Evolutionary conservation across 192 early-diverging fungal species (phyloP), one percentile per base, ranked within the genome.

Genomic region (Rhizophagus clarus): DNA sequence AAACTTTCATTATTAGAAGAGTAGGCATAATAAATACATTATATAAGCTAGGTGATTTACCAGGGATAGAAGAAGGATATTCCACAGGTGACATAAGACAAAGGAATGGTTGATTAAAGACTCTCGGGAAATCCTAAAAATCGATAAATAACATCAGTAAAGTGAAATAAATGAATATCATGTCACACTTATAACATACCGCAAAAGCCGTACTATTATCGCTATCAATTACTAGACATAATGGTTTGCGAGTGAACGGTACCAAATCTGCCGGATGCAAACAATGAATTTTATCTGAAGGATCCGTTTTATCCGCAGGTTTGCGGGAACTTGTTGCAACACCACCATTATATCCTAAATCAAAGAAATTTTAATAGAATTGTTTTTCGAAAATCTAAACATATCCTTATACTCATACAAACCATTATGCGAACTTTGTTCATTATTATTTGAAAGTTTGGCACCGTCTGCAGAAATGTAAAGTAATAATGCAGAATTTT

Each of bases 221-320:
- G 86, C 96, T 97, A 80, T 99, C 98, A 22, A 99, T 89, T 72
- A 99, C 90, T 26, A 98, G 82, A 79, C 98, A 98, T 79, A 99
- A 86, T 8, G 98, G 95, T 74, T 98, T 98, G 69, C 98, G 88
- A 60, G 97, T 97, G 75, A 96, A 98, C 0, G 98, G 98, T 12
- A 98, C 81, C 37, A 99, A 87, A 79, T 99, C 98, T 3, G 89
- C 88, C 5, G 97, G 97, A 77, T 97, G 95, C 24, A 98, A 85
- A 28, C 94, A 93, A 83, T 97, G 93, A 79, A 89, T 85, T 31
- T 79, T 87, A 60, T 85, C 87, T 20, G 80, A 82, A 28, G 61
- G 74, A 6, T 84, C 87, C 14, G 77, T 70, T 51, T 92, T 93
- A 31, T 95, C 93, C 1, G 82, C 56, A 8, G 79, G 34, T 76